Conservation (phyloP, 768 basidiomycete species). For the Leucocoprinus leucothites region DNA sequence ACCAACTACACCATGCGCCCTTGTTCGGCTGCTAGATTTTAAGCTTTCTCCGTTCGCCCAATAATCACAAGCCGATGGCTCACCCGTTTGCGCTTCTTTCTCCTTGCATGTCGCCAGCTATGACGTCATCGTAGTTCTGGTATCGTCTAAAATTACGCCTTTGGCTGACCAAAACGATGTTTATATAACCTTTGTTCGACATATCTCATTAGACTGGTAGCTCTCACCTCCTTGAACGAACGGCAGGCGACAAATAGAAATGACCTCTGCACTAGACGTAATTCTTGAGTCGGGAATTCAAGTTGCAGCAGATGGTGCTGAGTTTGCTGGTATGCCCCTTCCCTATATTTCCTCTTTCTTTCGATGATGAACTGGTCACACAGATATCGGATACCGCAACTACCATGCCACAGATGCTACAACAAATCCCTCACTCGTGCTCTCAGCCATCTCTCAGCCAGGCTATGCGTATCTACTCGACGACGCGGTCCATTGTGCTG, state of each 20-base stretch:
- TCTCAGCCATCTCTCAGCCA: conserved; percentile 28
- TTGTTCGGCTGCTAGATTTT: too few relatives aligned
- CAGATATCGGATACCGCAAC: conserved; percentile 15
- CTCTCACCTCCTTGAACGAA: too few relatives aligned
- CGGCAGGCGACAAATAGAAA: too few relatives aligned
- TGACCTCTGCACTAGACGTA: conserved; percentile 21
- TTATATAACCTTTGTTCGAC: too few relatives aligned
- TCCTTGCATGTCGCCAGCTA: too few relatives aligned
- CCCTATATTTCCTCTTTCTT: conserved; percentile 4
- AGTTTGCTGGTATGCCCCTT: conserved; percentile 23
- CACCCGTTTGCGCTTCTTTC: too few relatives aligned
- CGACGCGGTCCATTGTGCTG: conserved; percentile 25
- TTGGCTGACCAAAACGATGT: too few relatives aligned
- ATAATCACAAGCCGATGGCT: too few relatives aligned
- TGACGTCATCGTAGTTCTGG: too few relatives aligned
- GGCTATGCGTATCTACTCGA: conserved; percentile 29
- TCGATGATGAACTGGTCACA: neutral
- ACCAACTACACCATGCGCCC: neutral
- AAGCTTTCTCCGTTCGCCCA: too few relatives aligned
- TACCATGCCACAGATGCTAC: conserved; percentile 32
- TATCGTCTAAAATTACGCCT: too few relatives aligned
- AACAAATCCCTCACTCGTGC: conserved; percentile 32
- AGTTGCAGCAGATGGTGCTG: conserved; percentile 33
- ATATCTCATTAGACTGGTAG: too few relatives aligned
- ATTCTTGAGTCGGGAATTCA: conserved; percentile 26